Evolutionary conservation across 768 basidiomycete genomes (phyloP).

Genomic region (Hydnomerulius pinastri): DNA sequence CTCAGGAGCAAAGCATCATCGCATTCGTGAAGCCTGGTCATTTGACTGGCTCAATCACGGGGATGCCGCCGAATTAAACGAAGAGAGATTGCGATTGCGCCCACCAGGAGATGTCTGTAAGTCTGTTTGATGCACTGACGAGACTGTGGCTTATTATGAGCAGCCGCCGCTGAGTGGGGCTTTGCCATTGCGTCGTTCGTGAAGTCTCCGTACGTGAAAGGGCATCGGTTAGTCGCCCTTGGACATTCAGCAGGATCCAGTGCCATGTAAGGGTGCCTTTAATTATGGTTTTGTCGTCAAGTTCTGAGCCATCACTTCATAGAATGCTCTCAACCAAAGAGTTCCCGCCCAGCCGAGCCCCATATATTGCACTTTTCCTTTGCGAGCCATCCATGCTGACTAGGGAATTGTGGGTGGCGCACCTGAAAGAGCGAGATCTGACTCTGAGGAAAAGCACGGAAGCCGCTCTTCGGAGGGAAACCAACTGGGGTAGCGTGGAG

Average conservation of each 20-base stretch:
- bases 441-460: slow-evolving; percentile 39
- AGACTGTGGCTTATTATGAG: not conserved
- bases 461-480: slow-evolving; percentile 38
- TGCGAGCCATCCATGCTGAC: slow-evolving; percentile 47
- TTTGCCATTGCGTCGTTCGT: slow-evolving; percentile 38
- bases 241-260: slow-evolving; percentile 50
- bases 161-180: slow-evolving; percentile 43
- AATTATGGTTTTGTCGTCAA: not conserved
- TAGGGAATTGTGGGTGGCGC: slow-evolving; percentile 37
- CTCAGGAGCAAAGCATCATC: slow-evolving; percentile 13
- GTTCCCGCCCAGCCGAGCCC: slow-evolving; percentile 26
- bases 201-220: slow-evolving; percentile 30
- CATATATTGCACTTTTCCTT: slow-evolving; percentile 42
- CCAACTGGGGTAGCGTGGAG: slow-evolving; percentile 42
- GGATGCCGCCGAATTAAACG: slow-evolving; percentile 48
- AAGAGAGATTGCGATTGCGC: slow-evolving; percentile 30
- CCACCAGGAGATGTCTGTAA: slow-evolving; percentile 37
- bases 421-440: slow-evolving; percentile 39
- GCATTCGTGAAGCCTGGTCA: slow-evolving; percentile 48
- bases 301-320: not conserved
- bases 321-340: slow-evolving; percentile 43
- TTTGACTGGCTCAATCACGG: slow-evolving; percentile 56
- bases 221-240: slow-evolving; percentile 39
- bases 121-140: slow-evolving; percentile 14
- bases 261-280: slow-evolving; percentile 33